These are phyloP conservation scores for Karstenula rhodostoma DNA, from an alignment of 2,329 filamentous ascomycete species.

Conservation along the genomic window DNA sequence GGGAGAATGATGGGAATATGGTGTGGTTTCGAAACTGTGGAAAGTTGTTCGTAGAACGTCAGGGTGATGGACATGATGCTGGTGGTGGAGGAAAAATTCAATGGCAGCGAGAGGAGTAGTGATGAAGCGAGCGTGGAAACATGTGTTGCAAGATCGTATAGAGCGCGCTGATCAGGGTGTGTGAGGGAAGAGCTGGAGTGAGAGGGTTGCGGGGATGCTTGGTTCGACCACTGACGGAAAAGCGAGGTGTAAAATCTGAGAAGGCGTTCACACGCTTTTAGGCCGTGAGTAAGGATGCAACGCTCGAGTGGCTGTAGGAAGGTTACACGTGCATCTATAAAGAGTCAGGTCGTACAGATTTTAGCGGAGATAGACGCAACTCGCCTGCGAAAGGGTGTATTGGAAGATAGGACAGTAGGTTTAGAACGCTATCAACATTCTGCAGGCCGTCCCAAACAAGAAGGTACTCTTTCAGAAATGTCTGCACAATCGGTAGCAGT, in stretches of 20 bases:
- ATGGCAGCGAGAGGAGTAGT: constrained; percentile 36
- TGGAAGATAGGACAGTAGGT: constrained; percentile 53
- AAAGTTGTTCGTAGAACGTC: constrained; percentile 73
- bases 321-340: constrained; percentile 43
- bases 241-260: constrained; percentile 73
- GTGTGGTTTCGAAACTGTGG: constrained; percentile 44
- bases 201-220: constrained; percentile 38
- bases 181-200: constrained; percentile 28
- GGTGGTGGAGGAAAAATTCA: constrained; percentile 30
- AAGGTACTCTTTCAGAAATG: constrained; percentile 48
- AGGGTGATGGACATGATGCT: constrained; percentile 62
- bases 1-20: constrained; percentile 73
- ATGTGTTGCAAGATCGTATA: constrained; percentile 39
- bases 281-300: constrained; percentile 46
- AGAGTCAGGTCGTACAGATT: constrained; percentile 9
- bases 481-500: constrained; percentile 38
- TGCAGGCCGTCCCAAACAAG: constrained; percentile 47
- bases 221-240: constrained; percentile 63
- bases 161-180: constrained; percentile 53
- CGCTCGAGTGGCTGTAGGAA: constrained; percentile 53
- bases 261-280: constrained; percentile 65
- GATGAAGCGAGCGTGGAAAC: constrained; percentile 43
- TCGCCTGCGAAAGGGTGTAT: constrained; percentile 66
- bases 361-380: constrained; percentile 33
- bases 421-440: constrained; percentile 57